Evolutionary conservation across 768 basidiomycete genomes (phyloP).

Genomic region (Dendrothele bispora): DNA sequence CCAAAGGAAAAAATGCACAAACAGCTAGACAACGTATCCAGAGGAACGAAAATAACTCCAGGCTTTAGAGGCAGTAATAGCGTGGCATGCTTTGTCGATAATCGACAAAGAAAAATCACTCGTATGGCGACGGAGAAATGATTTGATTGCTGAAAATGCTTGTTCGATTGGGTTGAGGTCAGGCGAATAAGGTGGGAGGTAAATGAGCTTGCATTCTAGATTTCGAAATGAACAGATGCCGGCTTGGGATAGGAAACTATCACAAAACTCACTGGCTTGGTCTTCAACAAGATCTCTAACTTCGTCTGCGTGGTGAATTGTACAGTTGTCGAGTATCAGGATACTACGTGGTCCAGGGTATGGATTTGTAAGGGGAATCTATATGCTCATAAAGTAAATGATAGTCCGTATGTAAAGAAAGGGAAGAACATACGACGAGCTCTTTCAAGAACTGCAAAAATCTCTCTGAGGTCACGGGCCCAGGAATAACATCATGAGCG

Average conservation of each 20-base stretch:
- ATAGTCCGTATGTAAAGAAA: neutral
- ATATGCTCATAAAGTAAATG: neutral
- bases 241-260: too few relatives aligned
- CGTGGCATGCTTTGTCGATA: neutral
- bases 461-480: slow-evolving; percentile 27
- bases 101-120: neutral
- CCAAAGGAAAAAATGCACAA: too few relatives aligned
- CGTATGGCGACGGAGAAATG: slow-evolving; percentile 22
- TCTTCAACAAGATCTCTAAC: slow-evolving; percentile 27
- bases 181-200: slow-evolving; percentile 29
- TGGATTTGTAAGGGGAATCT: slow-evolving; percentile 24
- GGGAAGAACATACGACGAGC: slow-evolving; percentile 20
- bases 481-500: slow-evolving; percentile 29
- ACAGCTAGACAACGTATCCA: too few relatives aligned
- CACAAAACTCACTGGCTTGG: slow-evolving; percentile 23
- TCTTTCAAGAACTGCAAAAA: slow-evolving; percentile 28
- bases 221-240: neutral
- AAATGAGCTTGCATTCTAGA: slow-evolving; percentile 14
- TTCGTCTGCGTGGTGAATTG: slow-evolving; percentile 40
- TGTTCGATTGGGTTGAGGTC: slow-evolving; percentile 37
- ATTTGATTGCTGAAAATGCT: slow-evolving; percentile 30
- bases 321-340: slow-evolving; percentile 39
- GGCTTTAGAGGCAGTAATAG: neutral
- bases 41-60: slow-evolving; percentile 2
- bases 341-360: slow-evolving; percentile 34